Conservation (phyloP, 176 grass and related monocot species). For the Avena atlantica region DNA sequence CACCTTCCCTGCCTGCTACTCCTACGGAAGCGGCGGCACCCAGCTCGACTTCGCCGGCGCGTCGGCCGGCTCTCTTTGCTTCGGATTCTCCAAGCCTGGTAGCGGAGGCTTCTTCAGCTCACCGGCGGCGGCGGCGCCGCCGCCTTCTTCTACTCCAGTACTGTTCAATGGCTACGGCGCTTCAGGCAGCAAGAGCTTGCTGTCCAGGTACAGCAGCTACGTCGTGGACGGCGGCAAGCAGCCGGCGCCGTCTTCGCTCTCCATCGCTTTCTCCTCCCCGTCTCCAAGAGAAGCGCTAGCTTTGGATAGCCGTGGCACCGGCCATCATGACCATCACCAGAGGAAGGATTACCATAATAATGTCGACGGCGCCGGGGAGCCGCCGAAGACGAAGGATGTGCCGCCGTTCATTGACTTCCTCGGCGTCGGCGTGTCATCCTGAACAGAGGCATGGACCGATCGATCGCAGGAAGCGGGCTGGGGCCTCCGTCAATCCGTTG, state of each 20-base stretch:
- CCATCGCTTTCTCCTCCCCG: constrained; percentile 40
- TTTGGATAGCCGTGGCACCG: constrained; percentile 29
- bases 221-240: constrained; percentile 21
- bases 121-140: neutral
- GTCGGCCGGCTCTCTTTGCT: constrained; percentile 28
- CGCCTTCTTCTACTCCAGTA: neutral
- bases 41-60: constrained; percentile 31
- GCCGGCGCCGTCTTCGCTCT: constrained; percentile 19
- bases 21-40: neutral
- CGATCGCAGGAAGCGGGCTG: neutral
- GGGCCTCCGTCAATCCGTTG: constrained; percentile 2
- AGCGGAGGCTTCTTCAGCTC: constrained; percentile 14
- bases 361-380: neutral
- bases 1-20: neutral
- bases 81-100: constrained; percentile 45
- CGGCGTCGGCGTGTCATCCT: constrained; percentile 56
- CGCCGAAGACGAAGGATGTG: constrained; percentile 16
- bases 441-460: neutral
- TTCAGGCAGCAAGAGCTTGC: neutral
- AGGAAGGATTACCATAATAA: constrained; percentile 23
- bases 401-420: constrained; percentile 69
- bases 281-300: constrained; percentile 18
- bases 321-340: constrained; percentile 27
- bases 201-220: constrained; percentile 34
- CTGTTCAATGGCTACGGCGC: constrained; percentile 39